Evolutionary conservation across 306 rosid genomes (phyloP), one percentile per base, ranked within the genome.

Genomic region (Calophaca sinica): DNA sequence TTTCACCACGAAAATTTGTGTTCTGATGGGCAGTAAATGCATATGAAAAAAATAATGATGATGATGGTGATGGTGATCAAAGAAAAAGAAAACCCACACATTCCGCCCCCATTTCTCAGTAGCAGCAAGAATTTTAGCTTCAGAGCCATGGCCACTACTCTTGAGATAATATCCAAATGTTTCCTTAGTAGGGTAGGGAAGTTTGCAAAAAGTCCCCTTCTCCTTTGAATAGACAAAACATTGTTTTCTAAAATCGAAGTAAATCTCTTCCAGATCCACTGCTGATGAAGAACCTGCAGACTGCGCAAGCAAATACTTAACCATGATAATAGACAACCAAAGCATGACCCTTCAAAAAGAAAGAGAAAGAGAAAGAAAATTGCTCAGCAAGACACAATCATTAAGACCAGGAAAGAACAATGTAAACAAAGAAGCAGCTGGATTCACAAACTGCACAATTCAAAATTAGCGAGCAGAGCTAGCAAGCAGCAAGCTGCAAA

Each of bases 31-130:
- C 13, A 46, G 72, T n/a, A 33, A 45, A 13, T 29, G 65, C 58
- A 74, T 55, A 46, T 68, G 77, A 58, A 42, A 50, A 69, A 50
- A 4, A 33, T 31, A n/a, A 79, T 49, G 66, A 75, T 12, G 44
- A 50, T 7, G 31, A 35, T 33, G 26, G 75, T 54, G 59, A 73
- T n/a, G 46, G 46, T 31, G 49, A 46, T 48, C 54, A 73, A 11
- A 59, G 49, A 72, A 75, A 59, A 79, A 60, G 60, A 83, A 62
- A 85, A 92, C 96, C 73, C 84, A 96, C 99, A 85, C 87, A 72
- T 92, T 96, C 78, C 96, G 92, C 49, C 97, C 99, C 98, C 99
- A 96, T 85, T 89, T 96, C 80, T 92, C 96, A 53, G 85, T 82
- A 54, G 99, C 96, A 76, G 90, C 82, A 71, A 72, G 79, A 75